A percentile compares a stretch with the other conserved stretches of the same genome.
phyloP scores from a whole-genome alignment of 192 early-diverging fungal species.

The Endogone sp. region DNA sequence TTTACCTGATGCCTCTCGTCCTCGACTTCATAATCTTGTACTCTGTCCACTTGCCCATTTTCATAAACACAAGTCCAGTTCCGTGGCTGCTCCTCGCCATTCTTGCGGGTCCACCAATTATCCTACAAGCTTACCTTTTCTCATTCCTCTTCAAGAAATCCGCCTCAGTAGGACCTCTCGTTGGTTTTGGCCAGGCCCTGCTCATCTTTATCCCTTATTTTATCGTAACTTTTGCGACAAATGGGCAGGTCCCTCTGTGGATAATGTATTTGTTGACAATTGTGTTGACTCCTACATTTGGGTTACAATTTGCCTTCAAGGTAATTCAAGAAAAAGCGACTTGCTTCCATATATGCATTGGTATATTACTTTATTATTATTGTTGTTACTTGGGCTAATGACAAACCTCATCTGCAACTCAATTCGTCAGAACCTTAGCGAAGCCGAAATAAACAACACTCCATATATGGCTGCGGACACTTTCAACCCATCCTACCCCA shows the following conservation, averaged over 20 bases:
- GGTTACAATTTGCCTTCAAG: conserved; percentile 23
- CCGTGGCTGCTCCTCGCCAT: conserved; percentile 25
- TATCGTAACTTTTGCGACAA: conserved; percentile 34
- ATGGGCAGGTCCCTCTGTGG: conserved; percentile 19
- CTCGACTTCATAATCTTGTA: conserved; percentile 25
- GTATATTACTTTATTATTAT: too few relatives aligned
- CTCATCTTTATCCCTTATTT: conserved; percentile 43
- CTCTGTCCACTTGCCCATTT: conserved; percentile 20
- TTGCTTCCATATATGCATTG: neutral
- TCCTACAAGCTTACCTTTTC: conserved; percentile 29
- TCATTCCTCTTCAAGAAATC: conserved; percentile 32
- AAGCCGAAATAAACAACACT: conserved; percentile 36
- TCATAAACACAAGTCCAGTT: conserved; percentile 26
- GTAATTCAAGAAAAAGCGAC: neutral
- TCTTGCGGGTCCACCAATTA: conserved; percentile 24
- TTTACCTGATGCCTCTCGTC: conserved; percentile 20
- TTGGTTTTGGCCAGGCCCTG: conserved; percentile 25
- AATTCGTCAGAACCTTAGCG: conserved; percentile 13
- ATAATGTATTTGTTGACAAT: conserved; percentile 20
- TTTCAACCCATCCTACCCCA: conserved; percentile 58
- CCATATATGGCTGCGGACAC: conserved; percentile 65
- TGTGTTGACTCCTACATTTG: conserved; percentile 24
- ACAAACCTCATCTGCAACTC: too few relatives aligned
- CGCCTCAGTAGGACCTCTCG: conserved; percentile 28
- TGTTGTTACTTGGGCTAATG: too few relatives aligned